Base-by-base conservation (phyloP, 1,284 basidiomycete species). In the Pseudozyma pruni region DNA sequence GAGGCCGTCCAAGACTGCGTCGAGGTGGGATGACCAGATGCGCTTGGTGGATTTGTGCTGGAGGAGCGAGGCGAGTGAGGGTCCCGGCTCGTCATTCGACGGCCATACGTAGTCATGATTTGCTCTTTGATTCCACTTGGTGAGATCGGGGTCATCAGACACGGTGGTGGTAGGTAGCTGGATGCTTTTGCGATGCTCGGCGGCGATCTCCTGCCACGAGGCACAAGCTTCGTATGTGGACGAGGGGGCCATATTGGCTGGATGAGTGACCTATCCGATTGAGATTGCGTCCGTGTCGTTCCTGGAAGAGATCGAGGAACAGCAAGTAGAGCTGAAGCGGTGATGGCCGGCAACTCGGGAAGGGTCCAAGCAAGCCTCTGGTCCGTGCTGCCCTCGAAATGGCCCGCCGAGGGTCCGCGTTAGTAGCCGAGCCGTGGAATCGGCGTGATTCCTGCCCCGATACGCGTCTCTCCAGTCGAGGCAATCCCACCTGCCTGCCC, bases 131-230 rank as follows among this genome's bases (percentile, higher is more conserved):
- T 31, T 42, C 61, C 61, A 64, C 22, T 54, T 41, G 34, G 31
- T 37, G 17, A 64, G 31, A 17, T 33, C 16, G 6, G 54, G 22
- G 11, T 64, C 61, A 13, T 45, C 8, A 0, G 46, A 57, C 14
- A 58, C 20, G 46, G 47, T 50, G 19, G 8, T 29, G 7, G 43
- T 8, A 1, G 55, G 51, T 8, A 66, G 20, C 10, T 19, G 17
- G 5, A 66, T 17, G 3, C 46, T 46, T 25, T 41, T 33, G 20
- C 62, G 55, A 39, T 66, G 62, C 22, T 54, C 27, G 23, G 50
- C 55, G 2, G 41, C 62, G 23, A 66, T 58, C 29, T 58, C 51
- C 29, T 59, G 50, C 55, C 62, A 66, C 10, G 55, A 38, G 2
- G 13, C 34, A 39, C 56, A 58, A 3, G 32, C 32, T 16, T 38